Evolutionary conservation across 2,329 filamentous ascomycete genomes (phyloP), one percentile per base, ranked within the genome.

Genomic region (Teratosphaeriaceae sp.): DNA sequence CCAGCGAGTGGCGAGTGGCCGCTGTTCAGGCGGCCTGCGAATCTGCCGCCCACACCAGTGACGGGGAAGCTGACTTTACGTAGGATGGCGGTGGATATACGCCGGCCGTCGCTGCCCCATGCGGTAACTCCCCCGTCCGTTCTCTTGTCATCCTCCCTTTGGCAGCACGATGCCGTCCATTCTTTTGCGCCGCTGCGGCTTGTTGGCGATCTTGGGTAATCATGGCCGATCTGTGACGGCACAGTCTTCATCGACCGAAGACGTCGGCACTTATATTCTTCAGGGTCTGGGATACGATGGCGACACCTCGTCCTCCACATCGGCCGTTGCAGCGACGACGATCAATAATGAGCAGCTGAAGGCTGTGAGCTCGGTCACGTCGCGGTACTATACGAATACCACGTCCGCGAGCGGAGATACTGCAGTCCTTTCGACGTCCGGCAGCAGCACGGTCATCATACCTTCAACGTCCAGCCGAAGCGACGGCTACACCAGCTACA

Each of bases 111-210:
- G 31, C 31, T 34, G 31, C 31, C 31, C 18, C 31, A 34, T 19
- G 31, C 31, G 31, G 31, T 9, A 9, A 20, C 4, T 5, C 5
- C 18, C 12, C 31, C 31, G 31, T 3, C 9, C 31, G 7, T 34
- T 34, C 12, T n/a, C n/a, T n/a, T n/a, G n/a, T n/a, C n/a, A 5
- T 34, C 31, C 18, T 18, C 5, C 31, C 31, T 9, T 20, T 34
- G 31, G 31, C 31, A 34, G 18, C 31, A 34, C 20, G 31, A 34
- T 34, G 31, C 31, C 31, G 31, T 34, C 31, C 31, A 5, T 34
- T 34, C 31, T 34, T 34, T 34, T 5, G 31, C 15, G 18, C 18
- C 15, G 3, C 15, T 34, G 9, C 3, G 15, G 9, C 20, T 34
- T 19, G 31, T 34, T 34, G 31, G 31, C 20, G 9, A 3, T 19